Conservation (phyloP, 257 asterid species). For the Verbena officinalis region DNA sequence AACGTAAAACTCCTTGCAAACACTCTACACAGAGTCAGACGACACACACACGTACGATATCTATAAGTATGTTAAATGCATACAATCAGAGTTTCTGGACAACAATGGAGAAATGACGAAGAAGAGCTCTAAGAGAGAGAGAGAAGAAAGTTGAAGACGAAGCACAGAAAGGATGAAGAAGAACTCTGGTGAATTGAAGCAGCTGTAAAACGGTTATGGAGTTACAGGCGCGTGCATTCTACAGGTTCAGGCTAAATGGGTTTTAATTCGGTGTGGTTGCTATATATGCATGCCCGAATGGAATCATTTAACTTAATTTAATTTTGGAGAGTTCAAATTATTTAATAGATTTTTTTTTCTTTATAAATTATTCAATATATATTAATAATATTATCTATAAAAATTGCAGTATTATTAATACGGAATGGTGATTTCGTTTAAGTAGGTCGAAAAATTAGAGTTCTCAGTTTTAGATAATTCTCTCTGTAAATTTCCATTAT, state of each 20-base stretch:
- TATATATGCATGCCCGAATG: neutral
- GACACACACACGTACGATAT: neutral
- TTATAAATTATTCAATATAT: too few species aligned
- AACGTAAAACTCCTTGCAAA: slow-evolving; percentile 21
- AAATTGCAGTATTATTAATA: too few species aligned
- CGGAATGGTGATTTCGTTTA: too few species aligned
- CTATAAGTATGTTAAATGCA: neutral
- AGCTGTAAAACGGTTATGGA: slow-evolving; percentile 44
- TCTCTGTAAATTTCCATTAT: too few species aligned
- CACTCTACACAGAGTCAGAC: neutral
- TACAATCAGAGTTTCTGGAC: slow-evolving; percentile 11
- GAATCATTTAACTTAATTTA: too few species aligned
- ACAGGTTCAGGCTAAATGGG: slow-evolving; percentile 5
- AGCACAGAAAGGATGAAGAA: slow-evolving; percentile 25
- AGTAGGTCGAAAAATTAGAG: too few species aligned
- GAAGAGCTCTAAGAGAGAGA: slow-evolving; percentile 19
- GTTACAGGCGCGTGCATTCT: slow-evolving; percentile 37
- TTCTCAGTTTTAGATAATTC: too few species aligned
- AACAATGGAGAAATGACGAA: slow-evolving; percentile 25
- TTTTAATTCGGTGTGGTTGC: neutral
- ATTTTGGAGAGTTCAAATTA: too few species aligned
- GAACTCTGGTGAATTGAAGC: neutral
- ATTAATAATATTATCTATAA: too few species aligned
- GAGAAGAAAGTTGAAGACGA: slow-evolving; percentile 20
- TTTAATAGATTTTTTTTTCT: too few species aligned